Evolutionary conservation across 208 protist species (phyloP), one percentile per base, ranked within the genome.

Genomic region (Angomonas deanei): DNA sequence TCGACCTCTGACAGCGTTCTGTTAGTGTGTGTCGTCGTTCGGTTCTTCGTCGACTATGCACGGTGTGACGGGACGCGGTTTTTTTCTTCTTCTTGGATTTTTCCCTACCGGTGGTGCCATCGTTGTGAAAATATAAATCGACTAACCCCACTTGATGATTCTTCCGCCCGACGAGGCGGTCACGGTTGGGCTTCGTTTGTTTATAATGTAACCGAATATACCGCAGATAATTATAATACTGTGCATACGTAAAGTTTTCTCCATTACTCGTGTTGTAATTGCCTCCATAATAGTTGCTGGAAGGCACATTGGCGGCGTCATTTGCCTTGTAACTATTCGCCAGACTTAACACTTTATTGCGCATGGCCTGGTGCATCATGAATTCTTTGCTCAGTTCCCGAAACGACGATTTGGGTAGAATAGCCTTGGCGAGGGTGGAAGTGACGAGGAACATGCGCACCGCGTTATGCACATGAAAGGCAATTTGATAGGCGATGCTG

Each of bases 381-480:
- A 42, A 42, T n/a, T 15, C 15, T 42, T 42, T 42, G 36, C 36
- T 42, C 36, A 42, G 15, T 15, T 42, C 36, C 11, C 36, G 36
- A 42, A 42, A 42, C 11, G 36, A 42, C 11, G 11, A n/a, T 15
- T 42, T 42, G 8, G 36, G 36, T n/a, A 42, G 36, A 15, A 42
- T 42, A n/a, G 36, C 15, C 15, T 42, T 42, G 36, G 36, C 36
- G 36, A 42, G 36, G 15, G 36, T 42, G 36, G 36, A 42, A 21
- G 61, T 42, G 8, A 82, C 39, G 2, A 69, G 3, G 0, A 72
- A 48, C 58, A 82, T 64, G 17, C 70, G 70, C 3, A 76, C 49
- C 19, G 63, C 60, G 42, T 82, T 82, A 66, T 82, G 68, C 13
- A 78, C 4, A 23, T 65, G 62, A 19, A 59, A 74, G 17, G 55